A percentile compares a stretch with the other conserved stretches of the same genome.
These are phyloP conservation scores for Cladosporium phlei DNA, from an alignment of 2,329 filamentous ascomycete species.

Conservation along the genomic window DNA sequence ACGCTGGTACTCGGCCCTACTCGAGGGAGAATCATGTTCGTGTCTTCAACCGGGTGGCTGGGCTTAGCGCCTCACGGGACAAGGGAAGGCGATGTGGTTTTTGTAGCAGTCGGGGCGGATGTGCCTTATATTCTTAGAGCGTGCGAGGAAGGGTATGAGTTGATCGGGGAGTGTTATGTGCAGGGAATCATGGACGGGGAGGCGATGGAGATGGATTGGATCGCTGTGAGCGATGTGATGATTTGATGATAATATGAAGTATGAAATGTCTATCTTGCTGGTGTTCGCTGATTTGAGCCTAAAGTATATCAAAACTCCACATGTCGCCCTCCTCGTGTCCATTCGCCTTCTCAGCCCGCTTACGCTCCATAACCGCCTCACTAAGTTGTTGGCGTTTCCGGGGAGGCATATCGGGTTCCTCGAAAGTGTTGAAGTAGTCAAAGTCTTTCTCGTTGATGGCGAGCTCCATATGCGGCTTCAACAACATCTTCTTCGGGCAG, in stretches of 20 bases:
- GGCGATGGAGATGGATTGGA: conserved; percentile 21
- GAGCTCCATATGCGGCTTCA: too few relatives aligned
- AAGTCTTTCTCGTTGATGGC: too few relatives aligned
- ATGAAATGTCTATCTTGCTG: too few relatives aligned
- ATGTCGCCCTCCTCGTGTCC: too few relatives aligned
- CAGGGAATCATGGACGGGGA: conserved; percentile 33
- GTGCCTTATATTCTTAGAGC: conserved; percentile 25
- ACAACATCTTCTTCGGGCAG: too few relatives aligned
- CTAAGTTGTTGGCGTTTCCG: too few relatives aligned
- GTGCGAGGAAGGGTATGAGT: conserved; percentile 18
- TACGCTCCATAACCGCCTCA: too few relatives aligned
- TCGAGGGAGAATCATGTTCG: conserved; percentile 26
- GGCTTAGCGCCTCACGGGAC: conserved; percentile 26
- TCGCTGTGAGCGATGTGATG: conserved; percentile 20
- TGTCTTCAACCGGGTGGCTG: conserved; percentile 24
- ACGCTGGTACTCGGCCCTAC: conserved; percentile 28
- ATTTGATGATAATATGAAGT: conserved; percentile 23
- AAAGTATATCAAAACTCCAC: too few relatives aligned
- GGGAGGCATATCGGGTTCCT: too few relatives aligned
- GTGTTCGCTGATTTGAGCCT: too few relatives aligned
- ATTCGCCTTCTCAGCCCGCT: too few relatives aligned
- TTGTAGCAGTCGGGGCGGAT: conserved; percentile 24
- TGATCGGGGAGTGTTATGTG: conserved; percentile 32
- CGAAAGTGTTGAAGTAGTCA: too few relatives aligned
- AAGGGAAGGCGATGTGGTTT: conserved; percentile 26